Evolutionary conservation across 768 basidiomycete species (phyloP), one percentile per base, ranked within the genome.

Genomic region (Suillus occidentalis): DNA sequence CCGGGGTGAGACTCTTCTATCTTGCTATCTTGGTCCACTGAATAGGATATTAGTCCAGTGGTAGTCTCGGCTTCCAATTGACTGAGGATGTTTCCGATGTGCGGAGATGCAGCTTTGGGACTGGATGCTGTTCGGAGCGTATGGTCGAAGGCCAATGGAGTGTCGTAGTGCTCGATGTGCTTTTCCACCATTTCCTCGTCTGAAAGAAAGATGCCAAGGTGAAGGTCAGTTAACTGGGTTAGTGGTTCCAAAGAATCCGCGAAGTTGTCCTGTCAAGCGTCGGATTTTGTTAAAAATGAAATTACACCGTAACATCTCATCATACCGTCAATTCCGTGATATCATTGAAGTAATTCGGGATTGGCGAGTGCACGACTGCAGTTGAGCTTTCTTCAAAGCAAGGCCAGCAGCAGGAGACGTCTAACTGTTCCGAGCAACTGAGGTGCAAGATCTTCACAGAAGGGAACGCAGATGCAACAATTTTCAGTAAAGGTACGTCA

Each of bases 141-240:
- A 12, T 66, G 69, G 18, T 73, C 68, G 62, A 76, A 69, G 2
- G 65, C 61, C 49, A 56, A 53, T n/a, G 72, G 71, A 9, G 68
- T 71, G 36, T 74, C 72, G 62, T 72, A 72, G 52, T 73, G 72
- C 13, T 73, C 69, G 64, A 77, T 72, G 64, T 87, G 86, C 49
- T 73, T 69, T 62, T 82, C 78, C 22, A 89, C 72, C 63, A 88
- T 73, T 47, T 76, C 75, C 34, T 84, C 81, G 60, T 83, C 80
- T 0, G 89, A 90, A 22, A 91, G 83, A 70, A 85, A 87, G 56
- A 90, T 77, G 0, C 89, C 89, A 25, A 91, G 76, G 67, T 84
- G 83, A 18, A 91, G 79, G 64, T 82, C 73, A 18, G 77, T 72
- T 12, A 90, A 78, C 13, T 78, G 77, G 56, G 70, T 75, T 13